Evolutionary conservation across 2,329 filamentous ascomycete species (phyloP), one percentile per base, ranked within the genome.

Genomic region (Ambrosiella beaveri): DNA sequence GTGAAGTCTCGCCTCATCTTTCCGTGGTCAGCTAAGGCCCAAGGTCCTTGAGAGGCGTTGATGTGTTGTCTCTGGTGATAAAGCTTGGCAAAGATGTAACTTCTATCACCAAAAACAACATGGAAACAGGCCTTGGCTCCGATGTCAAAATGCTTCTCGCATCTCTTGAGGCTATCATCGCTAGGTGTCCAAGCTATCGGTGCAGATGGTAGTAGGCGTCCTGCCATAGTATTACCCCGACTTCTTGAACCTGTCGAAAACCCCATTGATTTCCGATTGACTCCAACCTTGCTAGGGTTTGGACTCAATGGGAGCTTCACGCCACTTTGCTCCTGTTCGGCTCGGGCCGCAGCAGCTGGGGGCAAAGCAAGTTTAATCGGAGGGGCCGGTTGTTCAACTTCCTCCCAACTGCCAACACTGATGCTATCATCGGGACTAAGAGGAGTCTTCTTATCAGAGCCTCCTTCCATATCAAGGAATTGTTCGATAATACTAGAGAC

Each of bases 41-140:
- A 98, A 0, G 91, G 88, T 0, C 87, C 86, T 69, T 96, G 90
- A 1, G 85, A 81, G 62, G 96, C 89, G 62, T 84, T 81, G 68
- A 84, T 80, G 12, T 86, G 88, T 64, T 83, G 79, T 56, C 86
- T 79, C 67, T 95, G 88, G 67, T 88, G 85, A 67, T 96, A 91
- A 37, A 97, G 75, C 65, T 91, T 82, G 64, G 93, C 88, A 71
- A 96, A 98, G 44, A 97, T 84, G 39, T 90, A 88, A 67, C 88
- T 95, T 71, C 91, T 95, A 69, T 98, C 93, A 41, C 93, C 93
- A 69, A 97, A 98, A 56, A 98, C 78, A 13, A 97, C 87, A 66
- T 97, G 91, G 69, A 97, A 98, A 59, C 95, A 82, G 0, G 88
- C 88, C 69, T 98, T 97, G 52, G 93, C 85, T 62, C 88, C 94